Percentiles rank a stretch among this genome's conserved stretches.
These are phyloP conservation scores for Petunia hybrid DNA, from an alignment of 305 asterid species.

Conservation along the genomic window DNA sequence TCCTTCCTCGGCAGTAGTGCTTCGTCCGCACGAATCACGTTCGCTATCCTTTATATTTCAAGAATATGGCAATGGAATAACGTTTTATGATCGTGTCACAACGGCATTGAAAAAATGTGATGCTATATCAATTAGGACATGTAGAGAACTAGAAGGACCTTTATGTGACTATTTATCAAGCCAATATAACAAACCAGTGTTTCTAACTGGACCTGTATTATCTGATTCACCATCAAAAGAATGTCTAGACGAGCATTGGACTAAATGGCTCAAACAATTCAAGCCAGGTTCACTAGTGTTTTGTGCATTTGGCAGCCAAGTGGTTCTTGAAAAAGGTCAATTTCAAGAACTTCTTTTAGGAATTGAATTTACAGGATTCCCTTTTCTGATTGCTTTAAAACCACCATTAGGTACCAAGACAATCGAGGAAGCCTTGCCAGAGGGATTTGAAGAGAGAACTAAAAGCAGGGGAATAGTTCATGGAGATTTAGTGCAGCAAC, in stretches of 20 bases:
- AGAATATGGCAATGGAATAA: slow-evolving; percentile 50
- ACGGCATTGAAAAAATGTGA: slow-evolving; percentile 51
- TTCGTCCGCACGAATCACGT: slow-evolving; percentile 51
- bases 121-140: slow-evolving; percentile 64
- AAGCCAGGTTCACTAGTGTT: slow-evolving; percentile 45
- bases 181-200: slow-evolving; percentile 55
- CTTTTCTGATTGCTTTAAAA: slow-evolving; percentile 60
- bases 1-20: slow-evolving; percentile 57
- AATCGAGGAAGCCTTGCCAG: slow-evolving; percentile 70
- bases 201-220: slow-evolving; percentile 57
- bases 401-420: slow-evolving; percentile 59
- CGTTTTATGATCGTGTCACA: slow-evolving; percentile 48
- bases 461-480: slow-evolving; percentile 59
- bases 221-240: slow-evolving; percentile 42
- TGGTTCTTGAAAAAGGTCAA: slow-evolving; percentile 49
- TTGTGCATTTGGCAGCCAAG: slow-evolving; percentile 74
- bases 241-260: slow-evolving; percentile 51
- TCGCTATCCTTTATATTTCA: slow-evolving; percentile 46
- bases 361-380: slow-evolving; percentile 62
- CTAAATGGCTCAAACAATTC: slow-evolving; percentile 53
- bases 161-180: slow-evolving; percentile 60
- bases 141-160: slow-evolving; percentile 66
- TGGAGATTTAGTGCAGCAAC: slow-evolving; percentile 78
- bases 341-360: slow-evolving; percentile 67
- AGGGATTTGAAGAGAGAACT: slow-evolving; percentile 71